A percentile compares a stretch with the other conserved stretches of the same genome.
phyloP scores from a whole-genome alignment of 2,329 filamentous ascomycete species.

The Catunica adiposa region DNA sequence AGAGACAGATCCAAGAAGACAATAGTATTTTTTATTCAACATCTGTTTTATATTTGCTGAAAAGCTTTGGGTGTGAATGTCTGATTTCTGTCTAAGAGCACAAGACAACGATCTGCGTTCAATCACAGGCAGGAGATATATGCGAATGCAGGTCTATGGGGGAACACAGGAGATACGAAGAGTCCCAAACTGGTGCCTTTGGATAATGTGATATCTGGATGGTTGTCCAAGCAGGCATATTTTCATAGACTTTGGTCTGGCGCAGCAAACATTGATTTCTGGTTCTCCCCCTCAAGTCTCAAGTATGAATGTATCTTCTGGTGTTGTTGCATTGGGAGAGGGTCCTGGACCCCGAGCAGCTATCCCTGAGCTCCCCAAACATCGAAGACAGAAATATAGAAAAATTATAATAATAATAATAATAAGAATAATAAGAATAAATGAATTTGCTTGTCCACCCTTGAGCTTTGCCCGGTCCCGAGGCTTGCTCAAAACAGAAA shows the following conservation, averaged over 20 bases:
- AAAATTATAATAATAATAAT: not conserved
- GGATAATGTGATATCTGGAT: not conserved
- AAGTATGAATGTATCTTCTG: not conserved
- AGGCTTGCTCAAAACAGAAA: not conserved
- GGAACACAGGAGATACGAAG: not conserved
- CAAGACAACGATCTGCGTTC: not conserved
- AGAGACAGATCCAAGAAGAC: not conserved
- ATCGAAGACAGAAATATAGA: not conserved
- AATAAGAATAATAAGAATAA: not conserved
- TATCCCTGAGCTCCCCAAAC: not conserved
- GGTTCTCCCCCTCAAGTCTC: not conserved
- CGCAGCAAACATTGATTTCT: not conserved
- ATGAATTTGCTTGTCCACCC: too few species aligned
- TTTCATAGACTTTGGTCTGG: too few species aligned
- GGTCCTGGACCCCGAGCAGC: not conserved
- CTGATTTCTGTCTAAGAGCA: not conserved
- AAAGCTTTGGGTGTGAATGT: not conserved
- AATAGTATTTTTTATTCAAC: not conserved
- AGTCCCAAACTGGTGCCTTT: not conserved
- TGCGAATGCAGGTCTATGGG: not conserved
- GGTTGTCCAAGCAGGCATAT: too few species aligned
- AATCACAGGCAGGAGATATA: not conserved
- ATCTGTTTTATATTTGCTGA: not conserved
- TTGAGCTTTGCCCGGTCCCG: not conserved
- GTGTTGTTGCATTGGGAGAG: constrained; percentile 2